Base-by-base conservation (phyloP, 371 early-diverging fungal genomes). In the Mucor indicus region DNA sequence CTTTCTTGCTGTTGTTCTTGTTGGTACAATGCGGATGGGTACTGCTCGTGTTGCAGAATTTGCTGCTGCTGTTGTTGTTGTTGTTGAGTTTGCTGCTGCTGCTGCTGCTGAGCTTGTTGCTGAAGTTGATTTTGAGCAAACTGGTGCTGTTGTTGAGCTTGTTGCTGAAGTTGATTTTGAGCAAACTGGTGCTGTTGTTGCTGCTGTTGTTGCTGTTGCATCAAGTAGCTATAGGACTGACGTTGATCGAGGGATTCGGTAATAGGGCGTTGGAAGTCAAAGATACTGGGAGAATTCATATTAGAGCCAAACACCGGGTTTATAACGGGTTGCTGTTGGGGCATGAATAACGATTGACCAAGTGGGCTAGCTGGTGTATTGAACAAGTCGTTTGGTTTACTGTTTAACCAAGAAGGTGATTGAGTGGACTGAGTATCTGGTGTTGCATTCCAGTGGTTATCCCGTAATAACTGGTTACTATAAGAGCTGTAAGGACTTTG, bases 181-280 rank as follows among this genome's bases (percentile, higher is more conserved):
- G 31, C 9, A 19, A 23, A 13, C 24, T 57, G 60, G 32, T 58
- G 60, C 9, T 59, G 52, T 32, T 55, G 56, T 16, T 64, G 60
- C 31, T 62, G 62, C n/a, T 43, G 46, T 13, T 55, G 58, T 2
- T 66, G 69, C 32, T 57, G 55, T 15, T 39, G 42, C 22, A 77
- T 31, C 53, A 77, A 50, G 23, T 77, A 71, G 24, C 71, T 41
- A 32, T 72, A 76, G 43, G 76, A 77, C 35, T 80, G 79, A 35
- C 66, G 72, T 33, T 67, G 67, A 13, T 58, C 53, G 21, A 61
- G 35, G 7, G 60, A 60, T 1, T 66, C 67, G 27, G 57, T 67
- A 30, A 64, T 39, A 9, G 54, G 40, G 8, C 73, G 56, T 20
- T 69, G 70, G 45, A 67, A 73, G 38, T 73, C 69, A 33, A 67